Evolutionary conservation across 352 stramenopile genomes (phyloP).

Genomic region (Phytophthora pisi): DNA sequence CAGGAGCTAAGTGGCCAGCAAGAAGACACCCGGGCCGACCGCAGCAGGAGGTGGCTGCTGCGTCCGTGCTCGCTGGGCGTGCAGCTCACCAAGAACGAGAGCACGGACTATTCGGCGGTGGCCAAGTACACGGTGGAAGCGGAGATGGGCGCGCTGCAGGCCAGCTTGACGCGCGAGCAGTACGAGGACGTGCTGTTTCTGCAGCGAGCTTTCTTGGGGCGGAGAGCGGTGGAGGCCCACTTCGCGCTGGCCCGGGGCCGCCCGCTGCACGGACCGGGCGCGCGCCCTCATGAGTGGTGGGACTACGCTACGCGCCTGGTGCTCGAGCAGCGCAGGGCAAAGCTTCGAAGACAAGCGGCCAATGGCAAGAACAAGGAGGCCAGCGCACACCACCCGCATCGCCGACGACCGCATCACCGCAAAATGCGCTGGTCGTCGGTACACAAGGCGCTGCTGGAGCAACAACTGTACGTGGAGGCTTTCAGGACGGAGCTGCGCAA

Average conservation of each 20-base stretch:
- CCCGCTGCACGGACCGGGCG: slow-evolving; percentile 52
- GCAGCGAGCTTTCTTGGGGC: slow-evolving; percentile 63
- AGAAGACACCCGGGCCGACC: background rate
- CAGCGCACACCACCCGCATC: slow-evolving; percentile 5
- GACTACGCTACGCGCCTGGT: slow-evolving; percentile 67
- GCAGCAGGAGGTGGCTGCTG: slow-evolving; percentile 50
- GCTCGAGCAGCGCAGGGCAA: slow-evolving; percentile 42
- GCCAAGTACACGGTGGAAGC: slow-evolving; percentile 76
- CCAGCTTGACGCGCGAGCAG: slow-evolving; percentile 70
- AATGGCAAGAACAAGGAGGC: slow-evolving; percentile 2
- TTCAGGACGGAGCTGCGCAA: slow-evolving; percentile 62
- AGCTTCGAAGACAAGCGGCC: slow-evolving; percentile 19
- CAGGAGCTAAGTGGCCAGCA: slow-evolving; percentile 28
- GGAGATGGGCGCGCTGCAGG: slow-evolving; percentile 50
- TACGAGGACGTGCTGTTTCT: slow-evolving; percentile 86
- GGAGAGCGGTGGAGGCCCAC: slow-evolving; percentile 66
- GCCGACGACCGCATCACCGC: slow-evolving; percentile 22
- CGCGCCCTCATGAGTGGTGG: slow-evolving; percentile 72
- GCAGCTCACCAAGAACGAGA: slow-evolving; percentile 85
- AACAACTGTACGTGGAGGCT: slow-evolving; percentile 62
- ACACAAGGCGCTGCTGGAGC: slow-evolving; percentile 55
- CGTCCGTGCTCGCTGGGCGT: slow-evolving; percentile 57
- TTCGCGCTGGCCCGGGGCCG: slow-evolving; percentile 64
- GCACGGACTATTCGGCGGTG: slow-evolving; percentile 58
- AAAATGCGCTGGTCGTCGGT: slow-evolving; percentile 70